A percentile compares a stretch with the other conserved stretches of the same genome.
Evolutionary conservation across 139 green algal genomes (phyloP).

Genomic region (Chlorella sp.): DNA sequence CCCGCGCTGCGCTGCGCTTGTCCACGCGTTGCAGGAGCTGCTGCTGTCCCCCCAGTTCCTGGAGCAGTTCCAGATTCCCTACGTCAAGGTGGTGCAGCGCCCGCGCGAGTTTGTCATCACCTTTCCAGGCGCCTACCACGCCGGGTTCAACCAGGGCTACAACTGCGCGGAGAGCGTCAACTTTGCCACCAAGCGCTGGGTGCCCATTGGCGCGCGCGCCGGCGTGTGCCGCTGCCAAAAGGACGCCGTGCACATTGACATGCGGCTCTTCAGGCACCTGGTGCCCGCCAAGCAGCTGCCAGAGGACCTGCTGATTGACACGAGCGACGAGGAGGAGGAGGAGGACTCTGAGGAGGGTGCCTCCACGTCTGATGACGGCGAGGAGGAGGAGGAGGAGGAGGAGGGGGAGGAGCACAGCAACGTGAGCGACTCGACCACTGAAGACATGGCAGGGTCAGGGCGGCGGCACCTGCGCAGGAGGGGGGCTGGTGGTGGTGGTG

Average conservation of each 20-base stretch:
- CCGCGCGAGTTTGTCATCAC: slow-evolving; percentile 77
- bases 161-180: slow-evolving; percentile 83
- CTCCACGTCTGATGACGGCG: background rate
- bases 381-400: background rate
- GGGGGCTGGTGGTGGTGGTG: background rate
- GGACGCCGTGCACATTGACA: slow-evolving; percentile 72
- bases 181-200: slow-evolving; percentile 53
- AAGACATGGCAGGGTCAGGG: background rate
- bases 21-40: slow-evolving; percentile 58
- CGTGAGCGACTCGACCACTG: background rate
- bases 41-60: slow-evolving; percentile 43
- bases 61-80: slow-evolving; percentile 40
- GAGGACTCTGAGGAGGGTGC: background rate
- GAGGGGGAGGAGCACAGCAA: background rate
- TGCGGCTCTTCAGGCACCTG: slow-evolving; percentile 63
- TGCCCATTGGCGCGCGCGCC: slow-evolving; percentile 22
- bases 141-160: slow-evolving; percentile 74
- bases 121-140: slow-evolving; percentile 71
- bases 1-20: slow-evolving; percentile 34
- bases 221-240: slow-evolving; percentile 14
- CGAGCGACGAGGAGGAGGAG: background rate
- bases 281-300: slow-evolving; percentile 23
- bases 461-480: background rate
- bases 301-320: slow-evolving; percentile 1
- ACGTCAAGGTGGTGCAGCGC: slow-evolving; percentile 29